Evolutionary conservation across 1,284 basidiomycete species (phyloP), one percentile per base, ranked within the genome.

Genomic region (Tilletia horrida): DNA sequence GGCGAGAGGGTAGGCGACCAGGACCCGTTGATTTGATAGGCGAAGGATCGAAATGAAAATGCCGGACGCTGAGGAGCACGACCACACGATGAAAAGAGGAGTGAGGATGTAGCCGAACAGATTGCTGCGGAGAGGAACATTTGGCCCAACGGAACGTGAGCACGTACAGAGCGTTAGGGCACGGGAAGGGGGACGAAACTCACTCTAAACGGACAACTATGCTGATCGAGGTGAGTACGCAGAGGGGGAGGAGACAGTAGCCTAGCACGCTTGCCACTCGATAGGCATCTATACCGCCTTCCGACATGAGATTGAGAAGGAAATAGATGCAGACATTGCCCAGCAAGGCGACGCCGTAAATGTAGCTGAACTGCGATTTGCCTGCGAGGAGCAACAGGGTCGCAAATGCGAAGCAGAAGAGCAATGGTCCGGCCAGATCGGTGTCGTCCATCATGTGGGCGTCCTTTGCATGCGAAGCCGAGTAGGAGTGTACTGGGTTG

Each of bases 371-470:
- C 82, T 97, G 96, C 8, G 93, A 92, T 85, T 97, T 97, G 71
- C 96, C 96, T 16, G 93, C 93, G 40, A 76, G 63, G 14, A 81
- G 68, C 2, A 81, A 70, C 23, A 80, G 71, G 73, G 79, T 80
- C 40, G 76, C 80, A 67, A 81, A 81, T 52, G 76, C 95, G 83
- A 98, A 97, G 78, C 92, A 92, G 84, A 97, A 97, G 14, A 97
- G 87, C 55, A 98, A 87, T 6, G 96, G 96, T 0, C 96, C 96
- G 9, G 95, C 94, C 31, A 99, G 86, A 83, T 99, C 96, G 48
- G 95, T 93, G 80, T 99, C 96, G 83, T 99, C 96, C 96, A 99
- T 99, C 76, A 99, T 97, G 76, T 88, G 90, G 70, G 91, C 91
- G 76, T 98, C 91, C 35, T 75, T 74, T 40, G 73, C 67, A 62